Evolutionary conservation across 148 eudicot genomes (phyloP).

Genomic region (Nyssa sinensis): DNA sequence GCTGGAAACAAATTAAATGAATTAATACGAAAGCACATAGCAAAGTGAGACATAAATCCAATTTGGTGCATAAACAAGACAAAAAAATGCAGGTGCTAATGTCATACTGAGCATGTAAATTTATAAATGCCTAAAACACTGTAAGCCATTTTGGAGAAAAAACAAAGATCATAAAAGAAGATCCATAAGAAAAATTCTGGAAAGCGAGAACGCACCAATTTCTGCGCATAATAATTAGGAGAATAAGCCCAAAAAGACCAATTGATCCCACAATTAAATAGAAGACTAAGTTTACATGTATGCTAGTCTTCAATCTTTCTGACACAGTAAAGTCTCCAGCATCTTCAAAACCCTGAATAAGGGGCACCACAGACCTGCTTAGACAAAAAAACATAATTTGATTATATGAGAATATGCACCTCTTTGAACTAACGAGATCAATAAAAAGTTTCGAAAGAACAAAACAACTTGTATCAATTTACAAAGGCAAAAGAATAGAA

Average conservation of each 20-base stretch:
- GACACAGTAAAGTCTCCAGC: slow-evolving; percentile 89
- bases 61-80: not conserved
- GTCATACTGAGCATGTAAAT: not conserved
- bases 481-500: slow-evolving; percentile 9
- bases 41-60: not conserved
- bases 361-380: slow-evolving; percentile 95
- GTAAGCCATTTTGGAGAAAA: not conserved
- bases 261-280: slow-evolving; percentile 80
- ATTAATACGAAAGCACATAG: not conserved
- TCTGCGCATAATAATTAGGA: slow-evolving; percentile 58
- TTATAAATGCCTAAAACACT: not conserved
- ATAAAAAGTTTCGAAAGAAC: not conserved
- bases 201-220: slow-evolving; percentile 44
- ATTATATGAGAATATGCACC: slow-evolving; percentile 23
- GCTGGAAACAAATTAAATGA: not conserved
- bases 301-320: slow-evolving; percentile 86
- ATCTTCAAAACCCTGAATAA: slow-evolving; percentile 96
- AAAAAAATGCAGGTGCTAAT: not conserved
- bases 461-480: slow-evolving; percentile 1
- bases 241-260: slow-evolving; percentile 82
- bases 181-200: slow-evolving; percentile 4
- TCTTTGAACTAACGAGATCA: slow-evolving; percentile 9
- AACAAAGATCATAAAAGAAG: slow-evolving; percentile 8
- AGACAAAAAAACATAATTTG: slow-evolving; percentile 34
- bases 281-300: slow-evolving; percentile 79